These are phyloP conservation scores for Inosperma sp. DNA, from an alignment of 768 basidiomycete species.

Conservation along the genomic window DNA sequence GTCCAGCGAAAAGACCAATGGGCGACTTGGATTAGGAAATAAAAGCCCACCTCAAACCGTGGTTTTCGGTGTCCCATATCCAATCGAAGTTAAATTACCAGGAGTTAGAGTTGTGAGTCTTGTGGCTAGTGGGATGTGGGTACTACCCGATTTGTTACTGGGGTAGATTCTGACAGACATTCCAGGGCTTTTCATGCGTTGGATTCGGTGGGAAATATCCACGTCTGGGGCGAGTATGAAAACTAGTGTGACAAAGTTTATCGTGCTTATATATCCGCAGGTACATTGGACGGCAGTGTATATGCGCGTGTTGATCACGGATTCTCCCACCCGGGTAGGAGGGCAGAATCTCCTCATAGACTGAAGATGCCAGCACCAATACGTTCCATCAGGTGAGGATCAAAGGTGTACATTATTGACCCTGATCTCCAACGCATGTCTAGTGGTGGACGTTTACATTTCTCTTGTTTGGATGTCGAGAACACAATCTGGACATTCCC, in stretches of 20 bases:
- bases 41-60: slow-evolving; percentile 28
- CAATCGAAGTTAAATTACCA: slow-evolving; percentile 56
- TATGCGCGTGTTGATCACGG: slow-evolving; percentile 39
- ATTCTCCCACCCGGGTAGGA: slow-evolving; percentile 50
- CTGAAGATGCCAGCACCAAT: slow-evolving; percentile 56
- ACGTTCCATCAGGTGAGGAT: slow-evolving; percentile 57
- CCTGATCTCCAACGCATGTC: slow-evolving; percentile 6
- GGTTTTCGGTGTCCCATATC: slow-evolving; percentile 51
- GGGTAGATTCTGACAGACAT: not conserved
- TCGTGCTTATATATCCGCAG: slow-evolving; percentile 30
- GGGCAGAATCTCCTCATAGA: slow-evolving; percentile 49
- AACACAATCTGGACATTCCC: slow-evolving; percentile 68
- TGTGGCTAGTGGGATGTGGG: slow-evolving; percentile 79
- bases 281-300: slow-evolving; percentile 50
- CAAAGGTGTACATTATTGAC: slow-evolving; percentile 1
- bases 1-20: slow-evolving; percentile 53
- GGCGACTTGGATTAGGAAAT: slow-evolving; percentile 55
- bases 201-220: slow-evolving; percentile 65
- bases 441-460: slow-evolving; percentile 77
- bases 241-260: not conserved
- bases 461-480: slow-evolving; percentile 56
- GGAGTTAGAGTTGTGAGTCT: slow-evolving; percentile 64
- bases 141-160: slow-evolving; percentile 8
- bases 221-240: slow-evolving; percentile 69
- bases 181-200: slow-evolving; percentile 83